Evolutionary conservation across 306 rosid genomes (phyloP).

Genomic region (Quillaja saponaria): DNA sequence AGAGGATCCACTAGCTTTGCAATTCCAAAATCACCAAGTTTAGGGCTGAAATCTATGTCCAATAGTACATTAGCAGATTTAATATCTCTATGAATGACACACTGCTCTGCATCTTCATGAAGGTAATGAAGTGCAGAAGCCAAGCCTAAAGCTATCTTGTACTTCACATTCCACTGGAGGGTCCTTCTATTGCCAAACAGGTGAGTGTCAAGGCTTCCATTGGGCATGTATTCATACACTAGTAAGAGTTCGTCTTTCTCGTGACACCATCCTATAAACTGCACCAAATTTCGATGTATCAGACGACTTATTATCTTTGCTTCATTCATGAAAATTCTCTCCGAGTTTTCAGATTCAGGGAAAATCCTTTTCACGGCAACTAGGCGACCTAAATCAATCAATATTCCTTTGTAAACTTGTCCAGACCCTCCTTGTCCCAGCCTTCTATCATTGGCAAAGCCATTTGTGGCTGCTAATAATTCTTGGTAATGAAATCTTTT

Average conservation of each 20-base stretch:
- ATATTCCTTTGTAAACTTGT: constrained; percentile 33
- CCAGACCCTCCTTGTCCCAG: constrained; percentile 46
- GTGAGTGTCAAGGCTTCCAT: constrained; percentile 36
- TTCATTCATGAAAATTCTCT: constrained; percentile 28
- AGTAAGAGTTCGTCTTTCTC: constrained; percentile 29
- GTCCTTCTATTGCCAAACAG: constrained; percentile 25
- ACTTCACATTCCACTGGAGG: constrained; percentile 30
- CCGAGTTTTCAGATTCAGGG: constrained; percentile 16
- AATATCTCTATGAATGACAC: constrained; percentile 41
- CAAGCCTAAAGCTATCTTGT: constrained; percentile 33
- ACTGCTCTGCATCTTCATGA: constrained; percentile 39
- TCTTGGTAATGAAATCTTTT: constrained; percentile 32
- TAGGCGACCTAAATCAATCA: not conserved
- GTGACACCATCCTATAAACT: constrained; percentile 41
- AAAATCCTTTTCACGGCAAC: constrained; percentile 42
- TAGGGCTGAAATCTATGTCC: constrained; percentile 33
- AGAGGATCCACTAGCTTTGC: constrained; percentile 33
- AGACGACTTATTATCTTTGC: constrained; percentile 36
- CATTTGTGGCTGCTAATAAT: constrained; percentile 29
- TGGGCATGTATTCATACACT: constrained; percentile 36
- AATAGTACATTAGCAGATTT: constrained; percentile 38
- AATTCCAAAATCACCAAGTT: constrained; percentile 42
- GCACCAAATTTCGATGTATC: constrained; percentile 34
- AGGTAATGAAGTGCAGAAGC: constrained; percentile 43
- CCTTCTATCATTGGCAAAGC: constrained; percentile 26